Evolutionary conservation across 202 grass and related monocot species (phyloP).

Genomic region (Bolboschoenoplectus hybrid): DNA sequence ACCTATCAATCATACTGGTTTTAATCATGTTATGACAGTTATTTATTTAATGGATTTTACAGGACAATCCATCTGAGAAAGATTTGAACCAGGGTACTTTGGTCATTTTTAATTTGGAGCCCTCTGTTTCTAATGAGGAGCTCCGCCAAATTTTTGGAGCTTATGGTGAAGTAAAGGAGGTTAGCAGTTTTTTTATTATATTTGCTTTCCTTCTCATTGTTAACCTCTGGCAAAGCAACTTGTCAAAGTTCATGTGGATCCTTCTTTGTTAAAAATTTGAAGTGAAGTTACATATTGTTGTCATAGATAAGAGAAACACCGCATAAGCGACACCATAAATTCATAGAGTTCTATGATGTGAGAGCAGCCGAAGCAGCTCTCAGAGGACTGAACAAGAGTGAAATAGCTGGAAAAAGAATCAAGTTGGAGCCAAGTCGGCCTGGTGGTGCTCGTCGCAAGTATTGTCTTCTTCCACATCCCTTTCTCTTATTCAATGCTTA

Average conservation of each 20-base stretch:
- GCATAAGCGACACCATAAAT: slow-evolving; percentile 97
- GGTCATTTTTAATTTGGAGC: slow-evolving; percentile 96
- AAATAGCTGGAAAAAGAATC: slow-evolving; percentile 96
- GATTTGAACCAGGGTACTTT: slow-evolving; percentile 99
- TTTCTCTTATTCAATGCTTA: slow-evolving; percentile 12
- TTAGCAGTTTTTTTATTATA: slow-evolving; percentile 38
- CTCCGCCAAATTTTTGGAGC: slow-evolving; percentile 81
- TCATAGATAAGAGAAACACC: slow-evolving; percentile 96
- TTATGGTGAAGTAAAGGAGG: slow-evolving; percentile 99
- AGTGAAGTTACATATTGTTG: slow-evolving; percentile 17
- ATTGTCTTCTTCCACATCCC: slow-evolving; percentile 37
- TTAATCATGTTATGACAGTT: background rate
- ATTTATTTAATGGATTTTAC: slow-evolving; percentile 17
- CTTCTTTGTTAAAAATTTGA: slow-evolving; percentile 32
- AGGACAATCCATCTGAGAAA: slow-evolving; percentile 99
- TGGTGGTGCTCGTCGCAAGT: slow-evolving; percentile 94
- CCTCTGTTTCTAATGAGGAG: slow-evolving; percentile 96
- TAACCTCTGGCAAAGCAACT: slow-evolving; percentile 16
- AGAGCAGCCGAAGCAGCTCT: slow-evolving; percentile 97
- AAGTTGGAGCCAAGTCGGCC: slow-evolving; percentile 97
- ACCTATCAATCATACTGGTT: background rate
- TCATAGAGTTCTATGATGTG: slow-evolving; percentile 99
- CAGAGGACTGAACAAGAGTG: slow-evolving; percentile 89
- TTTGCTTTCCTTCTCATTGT: slow-evolving; percentile 2
- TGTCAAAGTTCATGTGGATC: slow-evolving; percentile 25